phyloP scores from a whole-genome alignment of 2,329 filamentous ascomycete species.

The Talaromyces sp. region DNA sequence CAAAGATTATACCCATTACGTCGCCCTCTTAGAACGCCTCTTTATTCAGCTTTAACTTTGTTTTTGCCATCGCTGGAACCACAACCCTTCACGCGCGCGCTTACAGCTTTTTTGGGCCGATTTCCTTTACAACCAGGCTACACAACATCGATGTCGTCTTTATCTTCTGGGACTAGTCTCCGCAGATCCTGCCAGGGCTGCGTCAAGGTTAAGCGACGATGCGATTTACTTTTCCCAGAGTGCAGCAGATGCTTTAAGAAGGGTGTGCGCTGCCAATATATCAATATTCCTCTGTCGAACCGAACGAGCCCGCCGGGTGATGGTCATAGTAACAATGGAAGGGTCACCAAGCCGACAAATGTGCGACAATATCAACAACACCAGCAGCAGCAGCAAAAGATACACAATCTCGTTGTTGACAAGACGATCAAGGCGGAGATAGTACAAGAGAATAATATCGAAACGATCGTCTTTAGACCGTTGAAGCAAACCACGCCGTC shows the following conservation, averaged over 20 bases:
- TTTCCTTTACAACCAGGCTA: neutral
- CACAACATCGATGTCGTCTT: conserved; percentile 11
- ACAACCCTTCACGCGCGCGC: neutral
- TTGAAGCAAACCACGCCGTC: neutral
- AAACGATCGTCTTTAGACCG: neutral
- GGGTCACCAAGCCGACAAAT: conserved; percentile 6
- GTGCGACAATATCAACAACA: neutral
- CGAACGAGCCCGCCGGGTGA: neutral
- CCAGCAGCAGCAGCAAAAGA: neutral
- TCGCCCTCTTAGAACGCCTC: neutral
- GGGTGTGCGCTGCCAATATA: conserved; percentile 26
- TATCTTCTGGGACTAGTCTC: conserved; percentile 22
- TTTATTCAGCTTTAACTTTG: neutral
- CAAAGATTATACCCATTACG: neutral
- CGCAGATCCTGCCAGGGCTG: conserved; percentile 30
- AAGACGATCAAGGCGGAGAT: neutral
- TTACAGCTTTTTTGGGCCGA: neutral
- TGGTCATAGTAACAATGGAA: neutral
- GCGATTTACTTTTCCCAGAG: conserved; percentile 26
- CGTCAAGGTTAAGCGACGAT: conserved; percentile 28
- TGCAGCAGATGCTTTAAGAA: conserved; percentile 26
- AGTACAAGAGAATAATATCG: neutral
- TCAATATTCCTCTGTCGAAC: conserved; percentile 24
- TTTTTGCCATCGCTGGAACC: neutral
- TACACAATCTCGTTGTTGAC: neutral